phyloP scores from a whole-genome alignment of 305 asterid species.

The Caryopteris hybrid region DNA sequence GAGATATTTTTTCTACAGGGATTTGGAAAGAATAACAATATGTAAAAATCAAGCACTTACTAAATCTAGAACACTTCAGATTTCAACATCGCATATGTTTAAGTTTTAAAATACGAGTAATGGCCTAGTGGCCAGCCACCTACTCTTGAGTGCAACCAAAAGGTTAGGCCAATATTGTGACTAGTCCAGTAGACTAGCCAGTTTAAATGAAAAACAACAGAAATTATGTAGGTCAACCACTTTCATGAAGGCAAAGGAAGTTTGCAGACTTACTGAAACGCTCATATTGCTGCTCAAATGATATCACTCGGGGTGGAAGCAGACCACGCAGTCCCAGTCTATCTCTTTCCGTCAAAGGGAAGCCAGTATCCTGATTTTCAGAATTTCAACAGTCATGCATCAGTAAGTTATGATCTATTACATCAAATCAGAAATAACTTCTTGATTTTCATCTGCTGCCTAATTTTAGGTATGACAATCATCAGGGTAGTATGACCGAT shows the following conservation, averaged over 20 bases:
- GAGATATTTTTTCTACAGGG: neutral
- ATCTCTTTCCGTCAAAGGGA: conserved; percentile 95
- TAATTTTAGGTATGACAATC: neutral
- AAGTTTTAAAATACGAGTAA: neutral
- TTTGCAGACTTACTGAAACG: conserved; percentile 81
- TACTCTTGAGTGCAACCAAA: neutral
- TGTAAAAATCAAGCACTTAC: neutral
- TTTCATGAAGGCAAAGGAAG: conserved; percentile 7
- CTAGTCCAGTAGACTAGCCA: neutral
- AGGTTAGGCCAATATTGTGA: neutral
- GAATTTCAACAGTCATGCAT: conserved; percentile 18
- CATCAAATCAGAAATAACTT: neutral
- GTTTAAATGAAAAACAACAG: neutral
- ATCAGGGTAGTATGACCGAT: neutral
- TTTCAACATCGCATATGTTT: neutral
- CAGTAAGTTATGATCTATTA: neutral
- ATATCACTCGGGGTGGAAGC: conserved; percentile 97
- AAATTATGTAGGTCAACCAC: conserved; percentile 4
- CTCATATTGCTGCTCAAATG: conserved; percentile 93
- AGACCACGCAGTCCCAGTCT: conserved; percentile 96
- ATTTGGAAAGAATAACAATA: neutral
- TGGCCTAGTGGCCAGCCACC: neutral
- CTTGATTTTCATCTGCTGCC: neutral
- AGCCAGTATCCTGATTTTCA: conserved; percentile 84
- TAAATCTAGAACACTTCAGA: neutral